These are phyloP conservation scores for Pyrrhoderma noxium DNA, from an alignment of 1,284 basidiomycete genomes.

Conservation along the genomic window DNA sequence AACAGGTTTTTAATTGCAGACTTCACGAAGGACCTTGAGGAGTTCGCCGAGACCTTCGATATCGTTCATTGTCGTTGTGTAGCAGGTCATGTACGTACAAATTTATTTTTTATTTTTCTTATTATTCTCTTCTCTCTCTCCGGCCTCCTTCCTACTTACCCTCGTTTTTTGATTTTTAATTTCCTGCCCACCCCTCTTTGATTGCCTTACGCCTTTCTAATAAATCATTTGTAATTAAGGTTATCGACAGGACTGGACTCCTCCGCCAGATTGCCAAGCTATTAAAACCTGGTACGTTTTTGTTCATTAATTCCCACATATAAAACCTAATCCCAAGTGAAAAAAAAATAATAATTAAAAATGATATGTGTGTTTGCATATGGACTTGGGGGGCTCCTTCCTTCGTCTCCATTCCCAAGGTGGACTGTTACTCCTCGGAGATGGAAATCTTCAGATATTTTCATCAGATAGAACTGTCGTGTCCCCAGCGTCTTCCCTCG, in stretches of 20 bases:
- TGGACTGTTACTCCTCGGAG: constrained; percentile 12
- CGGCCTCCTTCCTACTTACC: too few relatives aligned
- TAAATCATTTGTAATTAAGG: background rate
- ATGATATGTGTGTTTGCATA: too few relatives aligned
- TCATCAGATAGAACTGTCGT: background rate
- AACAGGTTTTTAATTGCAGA: constrained; percentile 15
- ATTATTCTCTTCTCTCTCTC: background rate
- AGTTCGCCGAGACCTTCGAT: constrained; percentile 12
- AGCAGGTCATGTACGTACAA: constrained; percentile 14
- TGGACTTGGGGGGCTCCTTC: background rate
- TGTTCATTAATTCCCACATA: background rate
- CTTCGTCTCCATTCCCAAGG: background rate
- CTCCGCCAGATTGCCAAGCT: constrained; percentile 10
- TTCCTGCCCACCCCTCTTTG: too few relatives aligned
- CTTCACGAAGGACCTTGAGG: constrained; percentile 11
- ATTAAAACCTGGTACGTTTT: constrained; percentile 13
- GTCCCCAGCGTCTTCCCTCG: background rate
- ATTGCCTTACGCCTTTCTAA: too few relatives aligned
- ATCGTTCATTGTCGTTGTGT: constrained; percentile 17
- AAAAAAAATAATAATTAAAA: too few relatives aligned
- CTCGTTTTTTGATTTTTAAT: too few relatives aligned
- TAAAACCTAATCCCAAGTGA: too few relatives aligned
- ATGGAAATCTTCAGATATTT: constrained; percentile 10
- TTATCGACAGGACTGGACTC: constrained; percentile 6
- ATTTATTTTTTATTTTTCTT: background rate